These are phyloP conservation scores for Westerdykella aurantiaca DNA, from an alignment of 2,329 filamentous ascomycete genomes.

Conservation along the genomic window DNA sequence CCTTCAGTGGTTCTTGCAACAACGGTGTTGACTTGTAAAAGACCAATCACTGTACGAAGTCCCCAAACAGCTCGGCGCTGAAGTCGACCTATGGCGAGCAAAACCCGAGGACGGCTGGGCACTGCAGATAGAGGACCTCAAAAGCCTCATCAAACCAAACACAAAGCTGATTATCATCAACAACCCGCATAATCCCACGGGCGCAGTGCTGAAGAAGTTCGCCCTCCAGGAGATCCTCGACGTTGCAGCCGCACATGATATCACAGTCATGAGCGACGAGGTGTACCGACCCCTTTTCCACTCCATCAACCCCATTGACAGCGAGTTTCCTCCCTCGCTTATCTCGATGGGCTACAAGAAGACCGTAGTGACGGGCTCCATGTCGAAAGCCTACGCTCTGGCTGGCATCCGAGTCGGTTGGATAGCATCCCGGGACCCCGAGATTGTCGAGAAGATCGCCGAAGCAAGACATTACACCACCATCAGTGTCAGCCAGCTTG, in stretches of 20 bases:
- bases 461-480: slow-evolving; percentile 74
- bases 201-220: slow-evolving; percentile 59
- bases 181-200: slow-evolving; percentile 80
- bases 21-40: not conserved
- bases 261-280: slow-evolving; percentile 70
- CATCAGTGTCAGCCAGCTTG: slow-evolving; percentile 76
- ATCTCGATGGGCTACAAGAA: slow-evolving; percentile 67
- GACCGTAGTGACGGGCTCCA: slow-evolving; percentile 67
- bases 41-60: slow-evolving; percentile 72
- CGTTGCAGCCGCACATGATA: slow-evolving; percentile 56
- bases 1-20: not conserved
- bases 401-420: slow-evolving; percentile 79
- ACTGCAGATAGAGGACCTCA: slow-evolving; percentile 61
- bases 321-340: slow-evolving; percentile 59
- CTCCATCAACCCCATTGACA: slow-evolving; percentile 50
- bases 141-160: slow-evolving; percentile 58
- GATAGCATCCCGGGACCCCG: slow-evolving; percentile 62
- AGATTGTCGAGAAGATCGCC: slow-evolving; percentile 59
- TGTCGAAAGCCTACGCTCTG: slow-evolving; percentile 80
- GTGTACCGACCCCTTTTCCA: slow-evolving; percentile 83
- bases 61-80: slow-evolving; percentile 66
- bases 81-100: slow-evolving; percentile 71
- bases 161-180: slow-evolving; percentile 69
- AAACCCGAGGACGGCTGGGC: slow-evolving; percentile 59
- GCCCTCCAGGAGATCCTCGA: slow-evolving; percentile 58